These are phyloP conservation scores for Podospora tetraspora DNA, from an alignment of 495 filamentous ascomycete species.

Conservation along the genomic window DNA sequence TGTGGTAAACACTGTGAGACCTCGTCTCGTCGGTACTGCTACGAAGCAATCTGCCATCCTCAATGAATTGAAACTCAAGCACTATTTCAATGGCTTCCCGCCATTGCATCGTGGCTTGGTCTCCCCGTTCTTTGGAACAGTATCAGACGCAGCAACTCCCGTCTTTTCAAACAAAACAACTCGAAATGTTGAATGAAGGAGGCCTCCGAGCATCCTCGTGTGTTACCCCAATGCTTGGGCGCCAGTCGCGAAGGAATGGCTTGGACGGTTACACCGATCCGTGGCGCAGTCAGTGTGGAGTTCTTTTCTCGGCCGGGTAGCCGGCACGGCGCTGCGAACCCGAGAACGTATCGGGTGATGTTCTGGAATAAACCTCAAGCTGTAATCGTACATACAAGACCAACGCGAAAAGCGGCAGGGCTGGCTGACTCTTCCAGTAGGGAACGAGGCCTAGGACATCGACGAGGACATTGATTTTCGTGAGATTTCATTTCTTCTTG, in stretches of 20 bases:
- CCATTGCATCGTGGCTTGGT: neutral
- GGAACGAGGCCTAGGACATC: too few relatives aligned
- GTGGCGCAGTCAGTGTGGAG: neutral
- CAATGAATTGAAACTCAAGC: too few relatives aligned
- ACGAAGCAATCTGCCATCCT: too few relatives aligned
- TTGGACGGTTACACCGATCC: neutral
- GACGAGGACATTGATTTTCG: conserved; percentile 12
- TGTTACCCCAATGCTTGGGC: neutral
- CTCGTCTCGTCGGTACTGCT: too few relatives aligned
- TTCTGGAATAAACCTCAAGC: neutral
- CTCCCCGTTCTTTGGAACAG: neutral
- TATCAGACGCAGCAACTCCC: neutral
- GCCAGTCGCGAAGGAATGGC: neutral
- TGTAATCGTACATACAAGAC: too few relatives aligned
- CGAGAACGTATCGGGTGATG: neutral
- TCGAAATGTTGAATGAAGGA: neutral
- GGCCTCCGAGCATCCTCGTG: neutral
- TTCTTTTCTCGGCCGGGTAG: neutral
- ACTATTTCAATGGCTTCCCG: neutral
- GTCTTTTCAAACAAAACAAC: neutral
- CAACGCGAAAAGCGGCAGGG: too few relatives aligned
- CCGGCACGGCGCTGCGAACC: neutral
- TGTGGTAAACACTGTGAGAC: neutral
- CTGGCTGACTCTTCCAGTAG: too few relatives aligned
- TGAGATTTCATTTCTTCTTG: neutral